Conservation (phyloP, 495 filamentous ascomycete species). For the Apiosordaria backusii region DNA sequence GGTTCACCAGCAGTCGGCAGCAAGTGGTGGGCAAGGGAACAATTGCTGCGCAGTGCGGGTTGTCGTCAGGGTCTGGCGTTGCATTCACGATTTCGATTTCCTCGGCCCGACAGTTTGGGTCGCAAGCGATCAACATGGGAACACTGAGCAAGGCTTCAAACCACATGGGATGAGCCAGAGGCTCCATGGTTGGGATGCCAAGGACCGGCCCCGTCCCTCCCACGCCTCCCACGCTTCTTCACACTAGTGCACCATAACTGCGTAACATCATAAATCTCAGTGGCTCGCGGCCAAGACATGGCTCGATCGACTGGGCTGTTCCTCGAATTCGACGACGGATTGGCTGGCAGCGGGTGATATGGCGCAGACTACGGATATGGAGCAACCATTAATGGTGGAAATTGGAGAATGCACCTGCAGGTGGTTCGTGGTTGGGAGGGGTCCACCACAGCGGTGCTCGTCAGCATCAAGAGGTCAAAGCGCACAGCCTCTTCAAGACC, state of each 20-base stretch:
- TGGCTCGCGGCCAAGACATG: neutral
- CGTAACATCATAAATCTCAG: neutral
- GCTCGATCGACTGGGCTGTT: too few relatives aligned
- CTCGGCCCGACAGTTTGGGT: slow-evolving; percentile 3
- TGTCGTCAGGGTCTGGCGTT: neutral
- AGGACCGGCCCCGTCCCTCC: neutral
- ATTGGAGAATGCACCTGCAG: neutral
- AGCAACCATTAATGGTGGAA: neutral
- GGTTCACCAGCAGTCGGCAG: neutral
- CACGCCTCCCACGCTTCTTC: too few relatives aligned
- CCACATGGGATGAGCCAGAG: neutral
- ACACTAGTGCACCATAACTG: neutral
- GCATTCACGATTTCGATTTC: neutral
- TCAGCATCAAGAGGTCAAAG: neutral
- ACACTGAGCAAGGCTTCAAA: neutral
- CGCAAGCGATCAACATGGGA: slow-evolving; percentile 1
- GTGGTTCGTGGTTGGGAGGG: neutral
- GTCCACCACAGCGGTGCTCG: neutral
- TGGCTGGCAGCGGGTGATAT: neutral
- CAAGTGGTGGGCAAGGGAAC: too few relatives aligned
- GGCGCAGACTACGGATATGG: neutral
- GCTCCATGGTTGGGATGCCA: neutral
- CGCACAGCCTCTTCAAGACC: neutral
- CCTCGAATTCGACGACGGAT: neutral
- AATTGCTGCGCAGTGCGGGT: slow-evolving; percentile 1